phyloP scores from a whole-genome alignment of 192 early-diverging fungal species.

The Backusella westeae region DNA sequence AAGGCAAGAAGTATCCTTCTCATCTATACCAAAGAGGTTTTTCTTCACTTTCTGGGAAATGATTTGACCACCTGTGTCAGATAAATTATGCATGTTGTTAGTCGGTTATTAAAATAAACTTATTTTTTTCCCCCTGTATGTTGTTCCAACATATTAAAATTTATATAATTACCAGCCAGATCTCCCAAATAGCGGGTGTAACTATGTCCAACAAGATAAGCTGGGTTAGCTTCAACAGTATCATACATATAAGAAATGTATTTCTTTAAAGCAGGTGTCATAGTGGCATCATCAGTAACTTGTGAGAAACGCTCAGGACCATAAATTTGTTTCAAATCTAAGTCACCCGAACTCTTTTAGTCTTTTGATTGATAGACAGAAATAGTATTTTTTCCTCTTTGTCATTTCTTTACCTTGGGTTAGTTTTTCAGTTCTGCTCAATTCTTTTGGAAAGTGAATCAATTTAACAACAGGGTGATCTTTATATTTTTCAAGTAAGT shows the following conservation, averaged over 20 bases:
- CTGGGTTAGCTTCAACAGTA: slow-evolving; percentile 37
- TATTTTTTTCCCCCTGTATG: background rate
- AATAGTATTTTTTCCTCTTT: too few species aligned
- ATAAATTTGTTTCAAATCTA: slow-evolving; percentile 47
- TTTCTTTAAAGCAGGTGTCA: slow-evolving; percentile 48
- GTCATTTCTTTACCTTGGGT: slow-evolving; percentile 13
- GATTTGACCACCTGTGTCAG: slow-evolving; percentile 44
- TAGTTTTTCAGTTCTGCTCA: slow-evolving; percentile 38
- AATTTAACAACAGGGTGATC: slow-evolving; percentile 43
- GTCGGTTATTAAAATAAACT: background rate
- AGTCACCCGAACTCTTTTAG: background rate
- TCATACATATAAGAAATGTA: slow-evolving; percentile 47
- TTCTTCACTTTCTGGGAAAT: slow-evolving; percentile 49
- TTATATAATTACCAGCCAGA: slow-evolving; percentile 27
- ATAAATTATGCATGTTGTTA: background rate
- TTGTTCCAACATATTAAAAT: too few species aligned
- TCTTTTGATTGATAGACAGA: background rate
- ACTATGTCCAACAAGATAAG: slow-evolving; percentile 49
- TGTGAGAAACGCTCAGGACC: slow-evolving; percentile 35
- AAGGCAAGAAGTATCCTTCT: slow-evolving; percentile 37
- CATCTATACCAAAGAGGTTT: slow-evolving; percentile 38
- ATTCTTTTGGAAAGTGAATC: slow-evolving; percentile 53
- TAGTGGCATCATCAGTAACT: slow-evolving; percentile 22
- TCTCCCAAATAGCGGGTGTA: slow-evolving; percentile 59
- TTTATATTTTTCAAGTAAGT: slow-evolving; percentile 44